Conservation (phyloP, 768 basidiomycete genomes). For the Hortiboletus campestris region DNA sequence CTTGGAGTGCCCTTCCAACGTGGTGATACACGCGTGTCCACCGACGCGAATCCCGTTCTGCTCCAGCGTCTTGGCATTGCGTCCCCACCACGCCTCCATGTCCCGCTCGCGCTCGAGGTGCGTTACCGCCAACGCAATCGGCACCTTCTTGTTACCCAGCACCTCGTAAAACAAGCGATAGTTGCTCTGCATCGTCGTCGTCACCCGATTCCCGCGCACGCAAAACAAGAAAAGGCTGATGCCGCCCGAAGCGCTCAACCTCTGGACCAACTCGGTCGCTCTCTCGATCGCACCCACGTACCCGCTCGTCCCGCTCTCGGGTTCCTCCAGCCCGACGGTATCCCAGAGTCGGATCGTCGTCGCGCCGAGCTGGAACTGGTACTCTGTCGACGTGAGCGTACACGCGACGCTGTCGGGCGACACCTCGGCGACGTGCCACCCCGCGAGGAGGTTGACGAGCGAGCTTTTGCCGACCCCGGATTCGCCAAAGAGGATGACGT, state of each 20-base stretch:
- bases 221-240: slow-evolving; percentile 34
- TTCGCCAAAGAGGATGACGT: slow-evolving; percentile 42
- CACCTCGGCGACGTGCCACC: slow-evolving; percentile 25
- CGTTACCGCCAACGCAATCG: slow-evolving; percentile 38
- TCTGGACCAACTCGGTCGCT: slow-evolving; percentile 31
- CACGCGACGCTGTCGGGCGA: slow-evolving; percentile 32
- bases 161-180: slow-evolving; percentile 39
- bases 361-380: slow-evolving; percentile 26
- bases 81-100: slow-evolving; percentile 35
- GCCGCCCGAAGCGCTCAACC: slow-evolving; percentile 26
- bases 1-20: slow-evolving; percentile 20
- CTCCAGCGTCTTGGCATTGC: slow-evolving; percentile 23
- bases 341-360: slow-evolving; percentile 29
- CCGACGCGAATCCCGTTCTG: slow-evolving; percentile 16
- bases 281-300: slow-evolving; percentile 29
- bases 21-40: slow-evolving; percentile 32
- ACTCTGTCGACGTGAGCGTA: slow-evolving; percentile 28
- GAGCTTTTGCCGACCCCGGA: slow-evolving; percentile 37
- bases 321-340: slow-evolving; percentile 33
- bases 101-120: slow-evolving; percentile 34
- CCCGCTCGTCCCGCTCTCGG: slow-evolving; percentile 9
- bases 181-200: slow-evolving; percentile 28
- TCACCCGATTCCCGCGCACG: slow-evolving; percentile 31
- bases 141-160: slow-evolving; percentile 38
- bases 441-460: slow-evolving; percentile 38